Conservation (phyloP, 2,329 filamentous ascomycete species). For the Aspergillus fischeri region DNA sequence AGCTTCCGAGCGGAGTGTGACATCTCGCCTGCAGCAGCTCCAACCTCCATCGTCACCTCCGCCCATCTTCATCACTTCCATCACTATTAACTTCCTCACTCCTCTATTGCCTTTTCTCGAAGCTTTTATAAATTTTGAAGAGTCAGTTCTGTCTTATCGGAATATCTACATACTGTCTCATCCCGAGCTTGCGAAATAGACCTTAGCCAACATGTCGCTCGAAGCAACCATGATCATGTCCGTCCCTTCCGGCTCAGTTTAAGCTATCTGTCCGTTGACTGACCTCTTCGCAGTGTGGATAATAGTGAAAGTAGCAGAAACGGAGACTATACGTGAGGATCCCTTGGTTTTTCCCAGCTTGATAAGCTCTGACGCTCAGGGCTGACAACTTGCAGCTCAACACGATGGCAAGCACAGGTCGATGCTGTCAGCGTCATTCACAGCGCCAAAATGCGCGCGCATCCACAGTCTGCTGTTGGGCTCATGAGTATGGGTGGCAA, state of each 20-base stretch:
- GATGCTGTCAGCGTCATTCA: conserved; percentile 95
- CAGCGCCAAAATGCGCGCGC: conserved; percentile 88
- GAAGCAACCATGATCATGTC: conserved; percentile 97
- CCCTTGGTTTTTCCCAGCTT: not conserved
- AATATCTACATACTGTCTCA: not conserved
- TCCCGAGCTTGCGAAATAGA: conserved; percentile 4
- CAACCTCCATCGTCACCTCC: conserved; percentile 24
- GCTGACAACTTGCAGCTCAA: conserved; percentile 60
- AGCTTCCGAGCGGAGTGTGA: conserved; percentile 15
- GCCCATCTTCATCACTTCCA: conserved; percentile 16
- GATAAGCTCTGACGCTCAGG: conserved; percentile 9
- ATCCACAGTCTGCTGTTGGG: conserved; percentile 94
- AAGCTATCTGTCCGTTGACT: conserved; percentile 14
- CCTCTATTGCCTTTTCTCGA: conserved; percentile 4
- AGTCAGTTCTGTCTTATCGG: not conserved
- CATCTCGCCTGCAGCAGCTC: conserved; percentile 15
- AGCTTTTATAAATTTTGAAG: not conserved
- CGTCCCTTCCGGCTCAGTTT: conserved; percentile 15
- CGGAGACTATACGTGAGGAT: conserved; percentile 70
- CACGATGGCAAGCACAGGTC: conserved; percentile 91
- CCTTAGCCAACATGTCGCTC: conserved; percentile 76
- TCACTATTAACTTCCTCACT: conserved; percentile 7
- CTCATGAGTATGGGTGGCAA: conserved; percentile 99
- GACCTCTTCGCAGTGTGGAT: conserved; percentile 63
- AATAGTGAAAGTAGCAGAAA: conserved; percentile 99